These are phyloP conservation scores for Microcos paniculata DNA, from an alignment of 345 rosid genomes.

Conservation along the genomic window DNA sequence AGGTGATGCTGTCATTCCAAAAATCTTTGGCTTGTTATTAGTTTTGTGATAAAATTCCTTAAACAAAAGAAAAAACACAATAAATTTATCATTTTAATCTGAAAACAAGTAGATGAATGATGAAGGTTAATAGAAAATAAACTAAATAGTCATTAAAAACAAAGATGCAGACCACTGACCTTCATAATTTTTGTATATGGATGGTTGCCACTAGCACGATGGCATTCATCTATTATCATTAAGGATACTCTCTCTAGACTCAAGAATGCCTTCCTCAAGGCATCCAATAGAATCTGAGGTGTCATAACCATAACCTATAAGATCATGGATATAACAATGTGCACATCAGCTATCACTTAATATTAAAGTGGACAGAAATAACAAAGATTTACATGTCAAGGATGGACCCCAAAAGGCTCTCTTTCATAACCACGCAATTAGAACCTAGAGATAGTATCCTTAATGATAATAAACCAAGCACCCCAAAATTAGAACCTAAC, in stretches of 20 bases:
- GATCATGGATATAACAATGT: background rate
- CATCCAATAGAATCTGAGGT: conserved; percentile 81
- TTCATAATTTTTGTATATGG: conserved; percentile 81
- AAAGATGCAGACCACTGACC: conserved; percentile 37
- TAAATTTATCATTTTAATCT: background rate
- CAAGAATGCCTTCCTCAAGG: conserved; percentile 65
- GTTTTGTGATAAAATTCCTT: conserved; percentile 79
- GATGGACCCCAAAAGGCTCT: background rate
- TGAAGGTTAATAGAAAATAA: background rate
- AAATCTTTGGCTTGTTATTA: conserved; percentile 65
- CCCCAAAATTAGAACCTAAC: background rate
- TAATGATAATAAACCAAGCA: background rate
- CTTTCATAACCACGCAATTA: background rate
- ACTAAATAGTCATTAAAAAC: conserved; percentile 1
- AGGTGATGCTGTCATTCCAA: conserved; percentile 82
- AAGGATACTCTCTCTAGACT: conserved; percentile 58
- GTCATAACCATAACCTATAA: conserved; percentile 89
- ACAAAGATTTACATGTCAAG: background rate
- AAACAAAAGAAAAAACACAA: conserved; percentile 14
- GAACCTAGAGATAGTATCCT: no score
- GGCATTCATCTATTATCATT: conserved; percentile 83
- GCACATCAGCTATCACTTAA: background rate
- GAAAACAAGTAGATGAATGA: background rate
- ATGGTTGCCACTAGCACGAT: conserved; percentile 75
- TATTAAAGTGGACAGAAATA: background rate